Base-by-base conservation (phyloP, 257 asterid species). In the Fraxinus cuspidata region DNA sequence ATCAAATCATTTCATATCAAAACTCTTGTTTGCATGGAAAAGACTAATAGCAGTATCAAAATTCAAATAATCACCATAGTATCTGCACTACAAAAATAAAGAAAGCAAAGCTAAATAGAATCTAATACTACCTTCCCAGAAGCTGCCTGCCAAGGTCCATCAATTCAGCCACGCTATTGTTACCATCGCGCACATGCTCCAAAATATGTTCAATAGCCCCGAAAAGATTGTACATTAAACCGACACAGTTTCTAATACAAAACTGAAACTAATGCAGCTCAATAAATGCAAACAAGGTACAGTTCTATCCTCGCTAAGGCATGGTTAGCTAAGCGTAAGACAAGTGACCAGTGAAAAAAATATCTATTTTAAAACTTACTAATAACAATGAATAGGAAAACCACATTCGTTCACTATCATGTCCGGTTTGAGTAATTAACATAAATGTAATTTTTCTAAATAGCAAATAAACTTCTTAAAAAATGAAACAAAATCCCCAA, bases 71-170 rank as follows among this genome's bases (percentile, higher is more conserved):
- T 56, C 69, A 72, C 75, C 38, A 38, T 23, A 5, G 56, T 21
- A 9, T 72, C 60, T 42, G 37, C 27, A 42, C 18, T 28, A 1
- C 21, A 4, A 66, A 72, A 74, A 63, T 56, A 47, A 29, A 32
- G 6, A 3, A 0, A n/a, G 5, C 3, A 67, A 9, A 21, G 2
- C 8, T 31, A 65, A 32, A 67, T 47, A 19, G 70, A 71, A 77
- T 5, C 12, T 25, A 1, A 60, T 23, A 29, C 47, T 86, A 95
- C 99, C 99, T 95, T 80, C 99, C 99, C 77, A 95, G 73, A 74
- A 95, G 21, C 63, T 93, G 97, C 82, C 90, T 84, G 65, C 99
- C 99, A 44, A 93, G 82, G 86, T 95, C 94, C 99, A 95, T 93
- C 83, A 95, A 74, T 74, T 90, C 96, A 18, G 82, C 98, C 81